Conservation (phyloP, 2,329 filamentous ascomycete genomes). For the Diaporthe destruens region DNA sequence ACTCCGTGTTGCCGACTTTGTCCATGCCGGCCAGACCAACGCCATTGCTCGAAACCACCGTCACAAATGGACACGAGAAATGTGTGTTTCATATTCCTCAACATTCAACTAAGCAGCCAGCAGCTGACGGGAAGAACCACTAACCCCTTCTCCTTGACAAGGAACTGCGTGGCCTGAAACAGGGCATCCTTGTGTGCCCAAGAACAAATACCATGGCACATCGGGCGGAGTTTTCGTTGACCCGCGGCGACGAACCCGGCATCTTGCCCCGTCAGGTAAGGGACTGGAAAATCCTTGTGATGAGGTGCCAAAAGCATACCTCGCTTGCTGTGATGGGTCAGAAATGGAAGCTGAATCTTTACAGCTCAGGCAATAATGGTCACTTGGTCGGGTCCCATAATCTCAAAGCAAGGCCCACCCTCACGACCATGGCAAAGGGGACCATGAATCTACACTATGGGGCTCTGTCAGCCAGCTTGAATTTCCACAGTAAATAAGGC, state of each 20-base stretch:
- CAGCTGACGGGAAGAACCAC: constrained; percentile 18
- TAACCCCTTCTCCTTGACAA: constrained; percentile 27
- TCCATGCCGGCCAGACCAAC: constrained; percentile 2
- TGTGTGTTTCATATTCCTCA: constrained; percentile 40
- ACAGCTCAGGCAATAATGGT: constrained; percentile 21
- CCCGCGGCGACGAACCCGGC: constrained; percentile 27
- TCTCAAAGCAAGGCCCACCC: constrained; percentile 26
- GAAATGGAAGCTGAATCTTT: constrained; percentile 20
- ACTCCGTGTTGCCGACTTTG: neutral
- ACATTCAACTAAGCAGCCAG: constrained; percentile 22
- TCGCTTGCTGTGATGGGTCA: constrained; percentile 23
- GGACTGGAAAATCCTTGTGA: constrained; percentile 10
- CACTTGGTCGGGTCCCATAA: constrained; percentile 11
- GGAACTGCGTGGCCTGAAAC: constrained; percentile 13
- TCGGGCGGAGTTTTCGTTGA: constrained; percentile 21
- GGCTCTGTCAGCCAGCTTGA: constrained; percentile 10
- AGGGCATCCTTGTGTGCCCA: constrained; percentile 30
- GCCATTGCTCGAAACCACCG: constrained; percentile 38
- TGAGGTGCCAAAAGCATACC: constrained; percentile 25
- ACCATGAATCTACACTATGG: neutral
- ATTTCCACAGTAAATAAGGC: constrained; percentile 7
- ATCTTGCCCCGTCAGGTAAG: constrained; percentile 14
- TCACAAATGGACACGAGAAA: constrained; percentile 41
- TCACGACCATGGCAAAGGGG: neutral
- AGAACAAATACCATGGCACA: constrained; percentile 14